Evolutionary conservation across 805 yeast species (phyloP).

Genomic region (Torulaspora microellipsoides): DNA sequence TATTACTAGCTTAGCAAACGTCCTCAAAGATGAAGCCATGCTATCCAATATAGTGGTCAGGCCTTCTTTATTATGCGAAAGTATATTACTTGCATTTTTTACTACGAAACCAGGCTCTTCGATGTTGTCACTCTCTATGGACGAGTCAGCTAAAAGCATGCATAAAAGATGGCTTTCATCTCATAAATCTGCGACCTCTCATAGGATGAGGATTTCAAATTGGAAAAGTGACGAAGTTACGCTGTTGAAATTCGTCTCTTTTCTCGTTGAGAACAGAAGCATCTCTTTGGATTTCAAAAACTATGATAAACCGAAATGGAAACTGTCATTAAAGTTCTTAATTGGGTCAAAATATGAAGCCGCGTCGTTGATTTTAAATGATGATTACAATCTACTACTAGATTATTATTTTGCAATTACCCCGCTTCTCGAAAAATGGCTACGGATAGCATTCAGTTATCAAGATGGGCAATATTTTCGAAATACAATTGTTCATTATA

Average conservation of each 20-base stretch:
- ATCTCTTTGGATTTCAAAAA: conserved; percentile 6
- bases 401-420: conserved; percentile 16
- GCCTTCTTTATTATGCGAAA: conserved; percentile 12
- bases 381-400: conserved; percentile 14
- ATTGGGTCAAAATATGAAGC: conserved; percentile 6
- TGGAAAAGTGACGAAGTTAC: conserved; percentile 7
- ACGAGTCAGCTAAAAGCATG: conserved; percentile 1
- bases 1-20: background rate
- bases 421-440: conserved; percentile 11
- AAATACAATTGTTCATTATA: conserved; percentile 11
- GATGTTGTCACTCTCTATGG: conserved; percentile 8
- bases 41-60: conserved; percentile 1
- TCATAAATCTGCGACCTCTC: too few species aligned
- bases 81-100: conserved; percentile 17
- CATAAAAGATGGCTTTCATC: background rate
- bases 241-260: conserved; percentile 14
- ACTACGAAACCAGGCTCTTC: conserved; percentile 26
- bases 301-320: conserved; percentile 9
- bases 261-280: conserved; percentile 15
- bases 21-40: conserved; percentile 5
- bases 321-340: conserved; percentile 16
- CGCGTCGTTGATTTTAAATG: conserved; percentile 13
- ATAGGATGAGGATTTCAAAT: background rate
- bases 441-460: conserved; percentile 2
- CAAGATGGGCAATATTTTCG: conserved; percentile 7